Percentiles rank a stretch among this genome's conserved stretches.
Evolutionary conservation across 2,329 filamentous ascomycete genomes (phyloP).

Genomic region (Cryphonectria radicalis): DNA sequence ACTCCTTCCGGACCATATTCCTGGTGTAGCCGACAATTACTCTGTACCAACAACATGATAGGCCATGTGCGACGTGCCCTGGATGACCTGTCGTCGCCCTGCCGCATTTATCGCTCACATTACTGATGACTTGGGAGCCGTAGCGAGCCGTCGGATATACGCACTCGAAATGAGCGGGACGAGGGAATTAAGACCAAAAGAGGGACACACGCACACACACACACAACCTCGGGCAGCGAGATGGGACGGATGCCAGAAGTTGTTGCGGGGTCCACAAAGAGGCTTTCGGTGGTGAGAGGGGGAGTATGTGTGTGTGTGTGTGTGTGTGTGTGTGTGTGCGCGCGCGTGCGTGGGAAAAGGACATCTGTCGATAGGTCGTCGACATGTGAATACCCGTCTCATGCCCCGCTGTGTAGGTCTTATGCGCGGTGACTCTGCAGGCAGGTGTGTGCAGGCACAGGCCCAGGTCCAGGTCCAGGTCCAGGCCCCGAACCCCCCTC

Average conservation of each 20-base stretch:
- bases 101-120: neutral
- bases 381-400: neutral
- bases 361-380: neutral
- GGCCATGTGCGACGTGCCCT: neutral
- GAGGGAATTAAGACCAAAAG: neutral
- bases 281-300: neutral
- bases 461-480: neutral
- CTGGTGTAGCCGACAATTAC: neutral
- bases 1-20: neutral
- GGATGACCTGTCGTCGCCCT: neutral
- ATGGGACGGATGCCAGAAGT: neutral
- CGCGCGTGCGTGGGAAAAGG: neutral
- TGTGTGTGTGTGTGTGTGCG: too few relatives aligned
- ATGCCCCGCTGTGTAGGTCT: neutral
- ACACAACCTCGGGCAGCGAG: neutral
- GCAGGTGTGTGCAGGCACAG: constrained; percentile 13
- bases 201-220: too few relatives aligned
- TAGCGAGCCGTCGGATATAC: neutral
- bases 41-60: constrained; percentile 1
- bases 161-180: neutral
- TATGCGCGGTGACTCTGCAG: constrained; percentile 16
- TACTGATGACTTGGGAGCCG: neutral
- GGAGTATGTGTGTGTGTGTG: neutral
- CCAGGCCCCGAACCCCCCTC: neutral
- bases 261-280: neutral